Evolutionary conservation across 495 filamentous ascomycete species (phyloP), one percentile per base, ranked within the genome.

Genomic region (Penicillium goetzii): DNA sequence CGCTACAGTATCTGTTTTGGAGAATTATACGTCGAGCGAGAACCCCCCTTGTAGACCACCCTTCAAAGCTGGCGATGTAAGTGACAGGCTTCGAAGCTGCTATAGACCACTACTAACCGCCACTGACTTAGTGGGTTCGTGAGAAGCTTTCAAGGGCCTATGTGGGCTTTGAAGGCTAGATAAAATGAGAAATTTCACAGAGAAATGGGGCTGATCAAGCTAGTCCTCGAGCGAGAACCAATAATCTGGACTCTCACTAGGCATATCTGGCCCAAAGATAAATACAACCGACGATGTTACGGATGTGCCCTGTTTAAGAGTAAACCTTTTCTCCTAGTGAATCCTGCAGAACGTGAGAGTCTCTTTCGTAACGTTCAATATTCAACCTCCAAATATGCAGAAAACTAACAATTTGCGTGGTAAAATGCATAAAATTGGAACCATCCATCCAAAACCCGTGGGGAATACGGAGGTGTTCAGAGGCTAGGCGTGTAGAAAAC

Each of bases 51-150:
- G 64, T 19, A 59, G 56, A 25, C 40, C 55, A 38, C 67, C 72
- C 6, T 70, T 76, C 36, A 73, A 72, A 26, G 72, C 69, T 21
- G 73, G 71, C 0, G 62, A 71, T 40, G 71, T 72, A 26, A 66
- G 68, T 67, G 9, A 21, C 36, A 55, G 10, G 17, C 52, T 36
- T n/a, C n/a, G 14, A 55, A 9, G 7, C 7, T 3, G 12, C 0
- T 7, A 12, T 21, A 28, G 11, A 17, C 21, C 2, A 21, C 1
- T 19, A 60, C 26, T 32, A 38, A 30, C 34, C 1, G 28, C n/a
- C n/a, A 38, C 54, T 58, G 32, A 11, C 30, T 30, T 43, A 67
- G 65, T 67, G 61, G 61, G 58, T 67, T 34, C 61, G 65, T 25
- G 57, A 67, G 33, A 67, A 67, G 15, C 40, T 67, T 26, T 60